Evolutionary conservation across 2,329 filamentous ascomycete genomes (phyloP).

Genomic region (Elsinoe batatas): DNA sequence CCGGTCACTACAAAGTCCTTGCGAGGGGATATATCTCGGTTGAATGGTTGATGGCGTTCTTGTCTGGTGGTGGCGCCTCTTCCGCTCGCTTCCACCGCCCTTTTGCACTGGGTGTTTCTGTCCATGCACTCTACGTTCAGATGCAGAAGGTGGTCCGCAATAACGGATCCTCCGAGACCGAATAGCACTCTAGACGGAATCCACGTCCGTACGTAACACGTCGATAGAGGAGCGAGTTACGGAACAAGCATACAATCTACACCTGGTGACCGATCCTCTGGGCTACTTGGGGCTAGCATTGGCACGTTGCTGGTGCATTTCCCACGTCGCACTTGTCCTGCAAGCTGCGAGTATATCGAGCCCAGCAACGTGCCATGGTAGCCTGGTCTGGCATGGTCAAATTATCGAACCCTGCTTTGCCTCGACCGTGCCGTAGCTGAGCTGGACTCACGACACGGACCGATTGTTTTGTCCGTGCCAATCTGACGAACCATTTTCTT

Average conservation of each 20-base stretch:
- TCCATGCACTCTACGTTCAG: neutral
- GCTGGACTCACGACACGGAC: neutral
- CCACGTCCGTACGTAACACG: neutral
- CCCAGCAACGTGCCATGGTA: neutral
- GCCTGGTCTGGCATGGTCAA: neutral
- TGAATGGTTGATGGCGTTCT: neutral
- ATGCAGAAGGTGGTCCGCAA: neutral
- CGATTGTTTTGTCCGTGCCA: neutral
- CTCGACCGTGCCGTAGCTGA: neutral
- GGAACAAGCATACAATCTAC: neutral
- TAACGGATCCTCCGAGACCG: neutral
- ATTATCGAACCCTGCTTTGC: neutral
- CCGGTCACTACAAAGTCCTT: neutral
- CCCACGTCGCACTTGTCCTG: neutral
- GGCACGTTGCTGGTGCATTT: neutral
- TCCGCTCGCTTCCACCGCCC: slow-evolving; percentile 4
- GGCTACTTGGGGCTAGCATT: neutral
- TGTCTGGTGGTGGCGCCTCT: neutral
- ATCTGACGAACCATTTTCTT: neutral
- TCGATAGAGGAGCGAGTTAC: neutral
- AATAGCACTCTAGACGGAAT: neutral
- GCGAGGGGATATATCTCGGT: neutral
- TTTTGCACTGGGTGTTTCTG: neutral
- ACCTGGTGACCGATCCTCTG: neutral
- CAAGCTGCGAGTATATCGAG: slow-evolving; percentile 3